A percentile compares a stretch with the other conserved stretches of the same genome.
phyloP scores from a whole-genome alignment of 2,329 filamentous ascomycete genomes.

The Paecilomyces fulvus region DNA sequence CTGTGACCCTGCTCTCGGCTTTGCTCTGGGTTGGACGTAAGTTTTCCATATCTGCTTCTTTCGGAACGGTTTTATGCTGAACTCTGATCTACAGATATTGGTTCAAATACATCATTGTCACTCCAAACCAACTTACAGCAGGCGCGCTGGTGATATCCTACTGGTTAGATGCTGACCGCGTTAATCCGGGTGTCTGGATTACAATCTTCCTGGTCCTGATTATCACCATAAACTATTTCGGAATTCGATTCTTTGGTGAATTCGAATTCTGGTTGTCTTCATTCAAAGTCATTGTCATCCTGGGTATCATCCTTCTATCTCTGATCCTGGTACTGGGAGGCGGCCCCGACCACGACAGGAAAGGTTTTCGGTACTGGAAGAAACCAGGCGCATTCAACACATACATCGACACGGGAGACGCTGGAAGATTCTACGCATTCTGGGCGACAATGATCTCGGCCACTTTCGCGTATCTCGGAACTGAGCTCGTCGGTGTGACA shows the following conservation, averaged over 20 bases:
- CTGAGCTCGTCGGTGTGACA: conserved; percentile 65
- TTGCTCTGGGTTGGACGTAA: conserved; percentile 65
- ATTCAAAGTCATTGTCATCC: conserved; percentile 52
- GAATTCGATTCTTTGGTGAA: conserved; percentile 52
- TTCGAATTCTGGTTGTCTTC: conserved; percentile 55
- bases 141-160: conserved; percentile 53
- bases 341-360: conserved; percentile 41
- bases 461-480: conserved; percentile 66
- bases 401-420: conserved; percentile 31
- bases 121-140: conserved; percentile 51
- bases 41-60: conserved; percentile 8
- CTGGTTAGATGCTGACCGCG: conserved; percentile 47
- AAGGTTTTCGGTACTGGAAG: conserved; percentile 56
- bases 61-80: background rate
- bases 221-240: conserved; percentile 49
- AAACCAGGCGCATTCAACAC: conserved; percentile 49
- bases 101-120: conserved; percentile 52
- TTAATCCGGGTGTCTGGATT: conserved; percentile 52
- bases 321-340: conserved; percentile 9
- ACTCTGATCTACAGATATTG: conserved; percentile 40
- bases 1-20: conserved; percentile 71
- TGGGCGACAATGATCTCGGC: conserved; percentile 63
- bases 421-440: conserved; percentile 49
- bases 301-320: conserved; percentile 24
- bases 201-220: conserved; percentile 49